These are phyloP conservation scores for Cantharellus anzutake DNA, from an alignment of 768 basidiomycete genomes.

Conservation along the genomic window DNA sequence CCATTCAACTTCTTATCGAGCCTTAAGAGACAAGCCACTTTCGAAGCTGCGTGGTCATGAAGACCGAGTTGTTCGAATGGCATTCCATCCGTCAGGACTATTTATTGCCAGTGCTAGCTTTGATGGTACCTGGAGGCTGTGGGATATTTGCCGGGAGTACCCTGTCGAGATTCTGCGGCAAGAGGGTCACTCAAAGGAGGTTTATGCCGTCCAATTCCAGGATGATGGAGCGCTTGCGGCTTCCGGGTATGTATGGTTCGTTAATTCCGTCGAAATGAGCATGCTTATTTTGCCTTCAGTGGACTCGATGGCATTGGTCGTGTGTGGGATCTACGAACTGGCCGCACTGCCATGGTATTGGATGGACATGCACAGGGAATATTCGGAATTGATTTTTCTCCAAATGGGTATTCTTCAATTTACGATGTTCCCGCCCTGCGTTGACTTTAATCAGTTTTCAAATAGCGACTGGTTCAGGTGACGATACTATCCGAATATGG, in stretches of 20 bases:
- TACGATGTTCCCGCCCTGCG: slow-evolving; percentile 2
- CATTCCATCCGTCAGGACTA: slow-evolving; percentile 88
- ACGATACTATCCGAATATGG: slow-evolving; percentile 98
- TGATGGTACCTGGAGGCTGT: slow-evolving; percentile 92
- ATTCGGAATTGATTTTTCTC: slow-evolving; percentile 79
- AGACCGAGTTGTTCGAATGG: slow-evolving; percentile 80
- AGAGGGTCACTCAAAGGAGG: slow-evolving; percentile 95
- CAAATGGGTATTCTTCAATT: slow-evolving; percentile 50
- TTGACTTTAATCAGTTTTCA: slow-evolving; percentile 47
- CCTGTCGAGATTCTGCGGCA: slow-evolving; percentile 71
- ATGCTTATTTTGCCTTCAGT: slow-evolving; percentile 21
- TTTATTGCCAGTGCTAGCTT: slow-evolving; percentile 92
- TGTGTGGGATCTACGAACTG: slow-evolving; percentile 92
- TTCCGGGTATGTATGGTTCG: slow-evolving; percentile 51
- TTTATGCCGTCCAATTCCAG: slow-evolving; percentile 92
- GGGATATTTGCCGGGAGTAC: slow-evolving; percentile 57
- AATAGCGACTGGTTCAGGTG: slow-evolving; percentile 90
- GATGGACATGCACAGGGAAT: slow-evolving; percentile 94
- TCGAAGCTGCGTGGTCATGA: slow-evolving; percentile 75
- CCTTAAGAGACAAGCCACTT: slow-evolving; percentile 60
- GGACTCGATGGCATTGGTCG: slow-evolving; percentile 94
- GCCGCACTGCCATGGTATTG: slow-evolving; percentile 91
- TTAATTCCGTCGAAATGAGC: background rate
- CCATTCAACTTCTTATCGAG: background rate
- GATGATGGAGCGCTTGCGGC: slow-evolving; percentile 83